A percentile compares a stretch with the other conserved stretches of the same genome.
Conservation (phyloP, 108 stramenopile species). For the Epithemia pelagica region DNA sequence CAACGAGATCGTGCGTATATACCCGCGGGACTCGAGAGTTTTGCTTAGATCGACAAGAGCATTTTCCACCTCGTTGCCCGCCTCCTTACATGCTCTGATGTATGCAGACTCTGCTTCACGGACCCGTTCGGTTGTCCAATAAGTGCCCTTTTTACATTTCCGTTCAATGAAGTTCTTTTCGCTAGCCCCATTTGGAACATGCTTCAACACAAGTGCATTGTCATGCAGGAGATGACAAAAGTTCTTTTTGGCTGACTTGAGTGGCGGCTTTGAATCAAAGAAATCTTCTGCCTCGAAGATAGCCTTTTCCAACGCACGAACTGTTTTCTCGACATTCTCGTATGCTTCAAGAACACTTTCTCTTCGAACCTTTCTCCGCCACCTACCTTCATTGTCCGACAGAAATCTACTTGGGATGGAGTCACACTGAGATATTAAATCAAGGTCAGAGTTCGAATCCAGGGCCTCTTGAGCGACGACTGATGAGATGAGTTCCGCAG, state of each 20-base stretch:
- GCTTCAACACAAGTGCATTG: slow-evolving; percentile 72
- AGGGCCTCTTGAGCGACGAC: neutral
- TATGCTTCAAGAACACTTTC: slow-evolving; percentile 35
- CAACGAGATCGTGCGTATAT: slow-evolving; percentile 69
- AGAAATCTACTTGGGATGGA: slow-evolving; percentile 53
- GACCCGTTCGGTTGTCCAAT: slow-evolving; percentile 83
- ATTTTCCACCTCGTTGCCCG: slow-evolving; percentile 37
- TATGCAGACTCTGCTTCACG: slow-evolving; percentile 65
- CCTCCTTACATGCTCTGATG: slow-evolving; percentile 50
- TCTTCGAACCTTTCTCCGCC: slow-evolving; percentile 63
- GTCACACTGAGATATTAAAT: slow-evolving; percentile 1
- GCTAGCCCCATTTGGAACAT: slow-evolving; percentile 44
- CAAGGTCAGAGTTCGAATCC: neutral
- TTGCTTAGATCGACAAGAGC: slow-evolving; percentile 48
- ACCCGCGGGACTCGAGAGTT: slow-evolving; percentile 47
- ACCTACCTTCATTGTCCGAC: slow-evolving; percentile 64
- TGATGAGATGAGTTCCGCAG: slow-evolving; percentile 44
- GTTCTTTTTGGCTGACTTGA: neutral
- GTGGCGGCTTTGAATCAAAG: slow-evolving; percentile 12
- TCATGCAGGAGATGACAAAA: slow-evolving; percentile 25
- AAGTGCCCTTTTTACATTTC: slow-evolving; percentile 76
- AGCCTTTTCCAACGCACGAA: slow-evolving; percentile 35
- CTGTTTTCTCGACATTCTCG: slow-evolving; percentile 37
- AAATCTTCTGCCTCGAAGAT: slow-evolving; percentile 64
- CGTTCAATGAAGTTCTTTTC: slow-evolving; percentile 58